Base-by-base conservation (phyloP, 1,284 basidiomycete species). In the Cryptococcus sp. region DNA sequence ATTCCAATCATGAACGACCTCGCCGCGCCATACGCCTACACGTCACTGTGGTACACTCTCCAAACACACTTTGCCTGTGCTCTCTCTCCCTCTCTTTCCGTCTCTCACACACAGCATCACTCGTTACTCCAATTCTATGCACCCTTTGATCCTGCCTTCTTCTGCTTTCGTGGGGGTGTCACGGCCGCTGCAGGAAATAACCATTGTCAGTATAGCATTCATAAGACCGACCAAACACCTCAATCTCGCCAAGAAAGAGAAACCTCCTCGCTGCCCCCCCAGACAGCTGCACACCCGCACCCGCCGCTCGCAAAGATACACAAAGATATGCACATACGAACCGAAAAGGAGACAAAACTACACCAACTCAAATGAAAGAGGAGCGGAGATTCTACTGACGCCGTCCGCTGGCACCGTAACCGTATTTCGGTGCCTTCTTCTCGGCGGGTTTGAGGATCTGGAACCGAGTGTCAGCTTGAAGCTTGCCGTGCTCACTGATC, bases 381-480 rank as follows among this genome's bases (percentile, higher is more conserved):
- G 47, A 38, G 39, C 20, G 27, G 50, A 59, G 57, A 59, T 59
- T 35, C 30, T 48, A 76, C 73, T 77, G 63, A 68, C 75, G 74
- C 71, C 76, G 74, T 69, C 74, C 74, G 55, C 67, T 55, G 50
- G 58, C 64, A 58, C 60, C 69, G 50, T 70, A 71, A 64, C 75
- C 73, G 63, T 78, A 76, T 66, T 76, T 76, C 47, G 73, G 74
- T 47, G 72, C 69, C 82, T 98, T 98, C 87, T 98, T 98, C 83
- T 99, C 95, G 41, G 95, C 95, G 47, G 95, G 95, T 82, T 99
- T 99, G 75, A 99, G 83, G 68, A 99, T 98, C 91, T 94, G 73
- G 3, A 27, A 50, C 3, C n/a, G 11, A 45, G n/a, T 45, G 42
- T 42, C 48, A 50, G 59, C 52, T 2, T 35, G 8, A 22, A 25